These are phyloP conservation scores for Alternaria angustiovoidea DNA, from an alignment of 2,329 filamentous ascomycete genomes.

Conservation along the genomic window DNA sequence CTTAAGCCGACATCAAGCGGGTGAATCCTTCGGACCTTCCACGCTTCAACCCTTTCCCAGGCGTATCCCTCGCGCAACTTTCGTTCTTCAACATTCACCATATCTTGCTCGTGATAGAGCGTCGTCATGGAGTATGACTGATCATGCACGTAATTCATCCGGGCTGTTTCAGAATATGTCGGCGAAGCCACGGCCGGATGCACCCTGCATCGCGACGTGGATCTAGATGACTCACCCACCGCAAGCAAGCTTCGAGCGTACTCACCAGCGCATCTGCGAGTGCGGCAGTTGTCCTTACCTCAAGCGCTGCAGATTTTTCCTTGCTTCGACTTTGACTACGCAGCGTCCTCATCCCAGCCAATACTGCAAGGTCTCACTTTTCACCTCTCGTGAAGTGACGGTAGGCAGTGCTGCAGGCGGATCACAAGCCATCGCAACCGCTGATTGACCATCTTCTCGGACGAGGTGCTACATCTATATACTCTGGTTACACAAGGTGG, in stretches of 20 bases:
- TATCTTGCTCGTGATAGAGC: conserved; percentile 6
- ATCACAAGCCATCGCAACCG: conserved; percentile 30
- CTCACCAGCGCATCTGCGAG: conserved; percentile 11
- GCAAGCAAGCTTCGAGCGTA: conserved; percentile 18
- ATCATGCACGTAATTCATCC: conserved; percentile 29
- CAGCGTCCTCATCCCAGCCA: conserved; percentile 11
- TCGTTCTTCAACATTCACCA: conserved; percentile 1
- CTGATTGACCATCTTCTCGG: conserved; percentile 15
- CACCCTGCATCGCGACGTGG: conserved; percentile 42
- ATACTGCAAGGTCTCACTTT: conserved; percentile 23
- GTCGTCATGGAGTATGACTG: conserved; percentile 32
- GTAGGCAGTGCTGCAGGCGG: conserved; percentile 14
- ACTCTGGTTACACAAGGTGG: conserved; percentile 19
- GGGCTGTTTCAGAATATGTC: conserved; percentile 43
- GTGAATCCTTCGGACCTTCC: conserved; percentile 5
- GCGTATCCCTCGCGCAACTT: conserved; percentile 7
- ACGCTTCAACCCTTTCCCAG: conserved; percentile 5
- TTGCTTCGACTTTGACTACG: background rate
- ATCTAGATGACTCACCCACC: conserved; percentile 44
- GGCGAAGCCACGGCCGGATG: conserved; percentile 28
- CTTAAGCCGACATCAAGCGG: conserved; percentile 35
- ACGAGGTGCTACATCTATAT: conserved; percentile 8
- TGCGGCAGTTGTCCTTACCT: conserved; percentile 22
- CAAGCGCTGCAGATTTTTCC: conserved; percentile 10
- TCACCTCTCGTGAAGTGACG: conserved; percentile 13